Conservation (phyloP, 148 eudicot genomes). For the Chenopodium suecicum region DNA sequence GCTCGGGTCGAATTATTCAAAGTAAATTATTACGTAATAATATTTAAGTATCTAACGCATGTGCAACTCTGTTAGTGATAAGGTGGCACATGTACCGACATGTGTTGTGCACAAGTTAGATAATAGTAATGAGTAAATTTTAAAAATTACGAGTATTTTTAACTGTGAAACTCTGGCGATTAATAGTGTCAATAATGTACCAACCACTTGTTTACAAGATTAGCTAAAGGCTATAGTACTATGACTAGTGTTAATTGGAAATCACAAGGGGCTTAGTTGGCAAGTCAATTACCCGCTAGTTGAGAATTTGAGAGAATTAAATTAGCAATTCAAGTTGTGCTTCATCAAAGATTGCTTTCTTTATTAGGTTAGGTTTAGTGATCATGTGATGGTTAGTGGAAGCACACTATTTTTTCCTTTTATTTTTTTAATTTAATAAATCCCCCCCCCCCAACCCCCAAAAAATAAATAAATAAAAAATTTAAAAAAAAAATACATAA, state of each 20-base stretch:
- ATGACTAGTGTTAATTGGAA: background rate
- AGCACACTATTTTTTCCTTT: slow-evolving; percentile 23
- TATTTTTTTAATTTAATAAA: background rate
- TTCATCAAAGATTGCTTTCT: background rate
- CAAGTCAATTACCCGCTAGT: slow-evolving; percentile 15
- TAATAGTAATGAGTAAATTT: too few species aligned
- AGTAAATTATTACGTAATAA: too few species aligned
- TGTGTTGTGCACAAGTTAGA: too few species aligned
- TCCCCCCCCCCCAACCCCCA: too few species aligned
- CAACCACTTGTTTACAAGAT: background rate
- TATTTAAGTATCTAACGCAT: too few species aligned
- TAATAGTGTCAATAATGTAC: background rate
- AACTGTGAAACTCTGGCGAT: too few species aligned
- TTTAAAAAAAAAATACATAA: too few species aligned
- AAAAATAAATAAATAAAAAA: background rate
- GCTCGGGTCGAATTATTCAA: too few species aligned
- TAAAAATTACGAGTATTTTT: too few species aligned
- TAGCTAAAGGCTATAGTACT: background rate
- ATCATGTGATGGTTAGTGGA: slow-evolving; percentile 37
- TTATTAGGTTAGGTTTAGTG: slow-evolving; percentile 11
- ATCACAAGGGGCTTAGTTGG: slow-evolving; percentile 20
- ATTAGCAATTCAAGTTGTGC: slow-evolving; percentile 9
- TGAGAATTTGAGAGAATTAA: background rate
- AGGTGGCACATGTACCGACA: too few species aligned
- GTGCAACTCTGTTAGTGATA: too few species aligned